phyloP scores from a whole-genome alignment of 176 grass and related monocot species.

The Zea luxurians region DNA sequence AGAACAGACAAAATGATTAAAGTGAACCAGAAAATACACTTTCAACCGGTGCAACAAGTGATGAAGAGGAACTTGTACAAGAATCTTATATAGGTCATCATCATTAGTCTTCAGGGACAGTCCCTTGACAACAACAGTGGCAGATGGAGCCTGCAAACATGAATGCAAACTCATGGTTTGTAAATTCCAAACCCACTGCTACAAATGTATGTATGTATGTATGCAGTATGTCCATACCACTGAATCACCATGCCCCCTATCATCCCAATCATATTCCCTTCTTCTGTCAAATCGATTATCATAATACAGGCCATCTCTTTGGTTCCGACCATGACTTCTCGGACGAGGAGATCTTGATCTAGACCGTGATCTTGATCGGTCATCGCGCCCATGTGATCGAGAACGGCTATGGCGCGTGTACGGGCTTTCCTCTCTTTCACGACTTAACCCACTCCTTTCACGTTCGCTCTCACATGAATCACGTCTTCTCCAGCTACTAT shows the following conservation, averaged over 20 bases:
- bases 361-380: constrained; percentile 72
- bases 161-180: constrained; percentile 22
- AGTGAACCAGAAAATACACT: constrained; percentile 45
- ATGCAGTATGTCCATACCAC: constrained; percentile 53
- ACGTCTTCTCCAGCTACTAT: constrained; percentile 58
- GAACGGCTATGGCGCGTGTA: constrained; percentile 60
- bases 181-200: background rate
- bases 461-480: constrained; percentile 57
- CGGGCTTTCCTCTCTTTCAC: constrained; percentile 67
- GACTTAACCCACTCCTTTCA: constrained; percentile 57
- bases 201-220: background rate
- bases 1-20: constrained; percentile 65
- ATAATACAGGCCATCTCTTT: constrained; percentile 71
- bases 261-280: constrained; percentile 72
- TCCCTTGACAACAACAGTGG: constrained; percentile 92
- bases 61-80: constrained; percentile 67
- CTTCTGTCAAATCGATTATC: constrained; percentile 73
- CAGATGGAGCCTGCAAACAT: constrained; percentile 69
- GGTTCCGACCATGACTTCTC: constrained; percentile 51
- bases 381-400: constrained; percentile 51
- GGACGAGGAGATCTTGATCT: constrained; percentile 67
- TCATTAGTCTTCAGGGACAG: constrained; percentile 80
- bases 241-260: constrained; percentile 63
- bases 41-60: constrained; percentile 63
- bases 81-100: constrained; percentile 91